Conservation (phyloP, 2,329 filamentous ascomycete species). For the Bipolaris zeicola region DNA sequence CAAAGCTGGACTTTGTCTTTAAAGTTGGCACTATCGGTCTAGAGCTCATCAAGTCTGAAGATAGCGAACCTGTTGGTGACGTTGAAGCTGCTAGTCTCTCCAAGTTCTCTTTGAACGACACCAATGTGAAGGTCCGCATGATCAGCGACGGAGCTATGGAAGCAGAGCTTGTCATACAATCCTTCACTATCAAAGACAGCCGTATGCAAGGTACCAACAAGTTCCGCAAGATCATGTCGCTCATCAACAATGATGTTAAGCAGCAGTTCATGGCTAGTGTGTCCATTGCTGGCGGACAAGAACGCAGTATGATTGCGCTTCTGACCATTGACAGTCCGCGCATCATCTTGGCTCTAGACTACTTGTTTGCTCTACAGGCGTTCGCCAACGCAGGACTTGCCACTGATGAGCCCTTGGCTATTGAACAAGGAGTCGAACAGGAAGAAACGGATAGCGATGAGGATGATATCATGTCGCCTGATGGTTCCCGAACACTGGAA, state of each 20-base stretch:
- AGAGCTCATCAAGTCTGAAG: slow-evolving; percentile 79
- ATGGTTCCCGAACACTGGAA: slow-evolving; percentile 31
- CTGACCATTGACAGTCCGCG: slow-evolving; percentile 93
- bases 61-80: slow-evolving; percentile 78
- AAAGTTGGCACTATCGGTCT: slow-evolving; percentile 85
- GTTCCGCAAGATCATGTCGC: slow-evolving; percentile 97
- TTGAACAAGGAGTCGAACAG: slow-evolving; percentile 65
- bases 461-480: slow-evolving; percentile 44
- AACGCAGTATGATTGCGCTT: slow-evolving; percentile 84
- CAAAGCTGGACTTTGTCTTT: slow-evolving; percentile 90
- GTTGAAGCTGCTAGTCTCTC: slow-evolving; percentile 82
- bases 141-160: slow-evolving; percentile 90
- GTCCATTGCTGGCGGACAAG: slow-evolving; percentile 84
- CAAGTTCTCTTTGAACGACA: slow-evolving; percentile 92
- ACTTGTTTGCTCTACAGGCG: slow-evolving; percentile 85
- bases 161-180: slow-evolving; percentile 89
- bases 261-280: slow-evolving; percentile 99
- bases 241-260: slow-evolving; percentile 87
- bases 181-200: slow-evolving; percentile 93
- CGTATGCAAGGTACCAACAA: slow-evolving; percentile 90
- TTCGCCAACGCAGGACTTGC: slow-evolving; percentile 76
- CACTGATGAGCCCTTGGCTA: slow-evolving; percentile 60
- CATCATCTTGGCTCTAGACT: slow-evolving; percentile 94
- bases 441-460: slow-evolving; percentile 48
- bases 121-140: slow-evolving; percentile 88